phyloP scores from a whole-genome alignment of 768 basidiomycete genomes.

The Rhodosporidiobolus sp. region DNA sequence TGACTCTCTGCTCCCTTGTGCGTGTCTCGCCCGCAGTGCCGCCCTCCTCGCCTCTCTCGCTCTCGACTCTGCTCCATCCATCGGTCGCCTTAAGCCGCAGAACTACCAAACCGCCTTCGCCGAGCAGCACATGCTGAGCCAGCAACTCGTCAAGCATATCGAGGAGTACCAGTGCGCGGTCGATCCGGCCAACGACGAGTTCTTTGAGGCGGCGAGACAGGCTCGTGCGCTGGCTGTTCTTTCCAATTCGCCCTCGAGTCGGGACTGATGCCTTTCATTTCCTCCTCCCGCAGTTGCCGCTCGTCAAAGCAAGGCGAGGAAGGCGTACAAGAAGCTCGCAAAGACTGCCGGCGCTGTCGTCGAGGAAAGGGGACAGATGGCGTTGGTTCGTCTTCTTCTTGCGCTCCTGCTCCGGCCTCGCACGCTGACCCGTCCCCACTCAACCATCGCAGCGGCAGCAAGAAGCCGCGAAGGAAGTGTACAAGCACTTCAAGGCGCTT shows the following conservation, averaged over 20 bases:
- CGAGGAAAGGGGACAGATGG: slow-evolving; percentile 3
- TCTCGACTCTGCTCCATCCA: background rate
- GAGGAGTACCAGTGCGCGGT: background rate
- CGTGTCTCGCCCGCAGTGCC: background rate
- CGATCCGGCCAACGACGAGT: background rate
- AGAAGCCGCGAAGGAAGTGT: background rate
- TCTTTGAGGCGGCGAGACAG: slow-evolving; percentile 2
- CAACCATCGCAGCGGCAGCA: slow-evolving; percentile 6
- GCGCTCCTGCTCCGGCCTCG: background rate
- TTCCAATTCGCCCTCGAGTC: background rate
- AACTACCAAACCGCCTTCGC: background rate
- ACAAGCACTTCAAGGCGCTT: slow-evolving; percentile 8
- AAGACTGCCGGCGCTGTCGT: background rate
- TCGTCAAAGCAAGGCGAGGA: background rate
- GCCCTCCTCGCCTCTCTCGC: background rate
- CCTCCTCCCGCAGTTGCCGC: slow-evolving; percentile 1
- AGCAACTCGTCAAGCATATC: background rate
- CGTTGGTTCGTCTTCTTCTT: background rate
- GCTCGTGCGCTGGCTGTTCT: background rate
- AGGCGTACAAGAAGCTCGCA: slow-evolving; percentile 8
- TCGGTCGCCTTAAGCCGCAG: background rate
- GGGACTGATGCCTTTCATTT: too few relatives aligned
- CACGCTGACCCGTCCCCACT: too few relatives aligned
- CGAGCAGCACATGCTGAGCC: background rate
- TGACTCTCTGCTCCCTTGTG: too few relatives aligned